Conservation (phyloP, 257 asterid genomes). For the Salvia miltiorrhiza region DNA sequence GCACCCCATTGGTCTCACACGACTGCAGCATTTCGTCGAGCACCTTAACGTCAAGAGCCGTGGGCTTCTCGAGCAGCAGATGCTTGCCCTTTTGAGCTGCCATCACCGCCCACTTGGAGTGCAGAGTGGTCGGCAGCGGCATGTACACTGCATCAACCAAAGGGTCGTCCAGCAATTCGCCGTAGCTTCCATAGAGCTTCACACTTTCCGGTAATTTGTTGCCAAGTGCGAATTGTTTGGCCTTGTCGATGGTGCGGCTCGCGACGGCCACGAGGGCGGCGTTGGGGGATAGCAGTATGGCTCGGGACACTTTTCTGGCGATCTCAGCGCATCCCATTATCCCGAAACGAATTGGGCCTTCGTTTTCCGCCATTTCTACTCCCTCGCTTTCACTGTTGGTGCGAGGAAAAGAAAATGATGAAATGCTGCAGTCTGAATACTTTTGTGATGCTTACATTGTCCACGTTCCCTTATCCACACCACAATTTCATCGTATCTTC, state of each 20-base stretch:
- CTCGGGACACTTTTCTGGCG: slow-evolving; percentile 68
- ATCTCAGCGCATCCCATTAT: slow-evolving; percentile 80
- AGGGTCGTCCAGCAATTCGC: slow-evolving; percentile 62
- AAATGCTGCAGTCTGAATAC: neutral
- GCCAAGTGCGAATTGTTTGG: slow-evolving; percentile 42
- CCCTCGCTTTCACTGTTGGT: neutral
- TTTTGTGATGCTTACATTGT: neutral
- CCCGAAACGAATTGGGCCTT: slow-evolving; percentile 56
- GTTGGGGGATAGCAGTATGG: slow-evolving; percentile 52
- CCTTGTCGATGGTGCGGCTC: slow-evolving; percentile 69
- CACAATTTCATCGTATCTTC: neutral
- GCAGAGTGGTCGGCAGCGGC: slow-evolving; percentile 81
- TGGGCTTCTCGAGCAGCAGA: slow-evolving; percentile 72
- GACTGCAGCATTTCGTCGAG: slow-evolving; percentile 54
- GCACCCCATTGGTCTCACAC: slow-evolving; percentile 56
- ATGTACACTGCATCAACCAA: slow-evolving; percentile 68
- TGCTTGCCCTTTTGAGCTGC: slow-evolving; percentile 71
- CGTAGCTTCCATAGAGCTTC: slow-evolving; percentile 58
- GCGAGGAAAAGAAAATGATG: neutral
- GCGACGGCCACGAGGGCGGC: slow-evolving; percentile 59
- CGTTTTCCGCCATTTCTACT: slow-evolving; percentile 37
- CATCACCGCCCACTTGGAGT: slow-evolving; percentile 63
- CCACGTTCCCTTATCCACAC: slow-evolving; percentile 21
- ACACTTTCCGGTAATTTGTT: slow-evolving; percentile 42
- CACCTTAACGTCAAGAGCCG: slow-evolving; percentile 53